Evolutionary conservation across 176 grass and related monocot genomes (phyloP), one percentile per base, ranked within the genome.

Genomic region (Poa annua): DNA sequence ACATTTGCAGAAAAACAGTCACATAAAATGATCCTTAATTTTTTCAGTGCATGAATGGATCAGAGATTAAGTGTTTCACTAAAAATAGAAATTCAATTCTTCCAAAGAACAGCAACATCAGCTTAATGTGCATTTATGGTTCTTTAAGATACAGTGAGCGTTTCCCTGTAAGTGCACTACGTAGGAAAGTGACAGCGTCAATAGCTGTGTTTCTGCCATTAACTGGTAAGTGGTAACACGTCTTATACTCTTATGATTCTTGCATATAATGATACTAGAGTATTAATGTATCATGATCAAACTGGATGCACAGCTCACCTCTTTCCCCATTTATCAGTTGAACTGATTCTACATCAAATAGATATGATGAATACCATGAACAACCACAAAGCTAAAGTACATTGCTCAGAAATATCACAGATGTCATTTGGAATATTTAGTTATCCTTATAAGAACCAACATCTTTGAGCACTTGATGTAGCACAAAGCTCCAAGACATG

Each of bases 171-270:
- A 71, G 34, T 81, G 9, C 4, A 55, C 8, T 9, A 33, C 39
- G 42, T 42, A 14, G 21, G 3, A 48, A 80, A 66, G 6, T 66
- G 3, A 81, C 4, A 71, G 44, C 16, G 71, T 61, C 44, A 29
- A 42, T 22, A 65, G 19, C 19, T 19, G 16, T 5, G 24, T 45
- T 57, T 44, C 80, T 60, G 77, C 60, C 29, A 32, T 79, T 66
- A 25, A 50, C 35, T 45, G 80, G 65, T 70, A 44, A 69, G 48
- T 70, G 65, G 79, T 21, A 81, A 42, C 79, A 56, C 19, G n/a
- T 67, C 19, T 45, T n/a, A 39, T 47, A 35, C 38, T 36, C 19
- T 45, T n/a, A 39, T 47, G 50, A 53, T 36, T 38, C 44, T n/a
- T 55, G 60, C 13, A 41, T 11, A 32, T 13, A 57, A 81, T 71